These are phyloP conservation scores for Cucumis melo DNA, from an alignment of 306 rosid species.

Conservation along the genomic window DNA sequence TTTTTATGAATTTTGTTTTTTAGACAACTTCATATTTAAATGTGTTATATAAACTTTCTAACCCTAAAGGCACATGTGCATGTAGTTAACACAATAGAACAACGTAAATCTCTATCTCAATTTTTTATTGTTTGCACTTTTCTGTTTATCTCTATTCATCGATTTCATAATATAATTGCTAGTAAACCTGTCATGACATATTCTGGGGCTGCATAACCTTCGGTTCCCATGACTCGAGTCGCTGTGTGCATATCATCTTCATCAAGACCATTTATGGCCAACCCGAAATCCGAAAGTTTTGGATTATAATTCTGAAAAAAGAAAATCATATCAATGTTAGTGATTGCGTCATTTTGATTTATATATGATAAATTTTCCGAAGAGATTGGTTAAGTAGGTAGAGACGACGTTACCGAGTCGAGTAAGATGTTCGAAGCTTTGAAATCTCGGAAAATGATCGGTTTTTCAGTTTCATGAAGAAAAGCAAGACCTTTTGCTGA, in stretches of 20 bases:
- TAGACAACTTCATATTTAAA: too few relatives aligned
- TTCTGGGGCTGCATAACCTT: conserved; percentile 94
- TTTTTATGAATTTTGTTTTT: background rate
- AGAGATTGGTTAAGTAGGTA: background rate
- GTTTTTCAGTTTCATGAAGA: conserved; percentile 77
- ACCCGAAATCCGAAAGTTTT: conserved; percentile 85
- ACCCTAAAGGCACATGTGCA: too few relatives aligned
- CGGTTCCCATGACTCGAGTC: conserved; percentile 72
- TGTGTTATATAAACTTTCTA: too few relatives aligned
- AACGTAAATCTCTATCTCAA: too few relatives aligned
- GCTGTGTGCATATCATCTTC: conserved; percentile 55
- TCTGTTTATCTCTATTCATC: too few relatives aligned
- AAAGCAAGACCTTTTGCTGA: conserved; percentile 84
- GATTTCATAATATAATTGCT: too few relatives aligned
- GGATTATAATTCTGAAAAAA: conserved; percentile 51
- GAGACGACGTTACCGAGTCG: conserved; percentile 27
- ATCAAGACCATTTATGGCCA: conserved; percentile 71
- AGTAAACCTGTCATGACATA: conserved; percentile 52
- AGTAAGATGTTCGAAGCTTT: conserved; percentile 79
- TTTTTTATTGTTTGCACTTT: too few relatives aligned
- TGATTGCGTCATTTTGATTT: too few relatives aligned
- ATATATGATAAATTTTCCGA: background rate
- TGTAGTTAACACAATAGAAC: too few relatives aligned
- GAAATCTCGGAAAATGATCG: conserved; percentile 74
- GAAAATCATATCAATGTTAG: background rate